Percentiles rank a stretch among this genome's conserved stretches.
These are phyloP conservation scores for Fusarium albosuccineum DNA, from an alignment of 2,329 filamentous ascomycete genomes.

Conservation along the genomic window DNA sequence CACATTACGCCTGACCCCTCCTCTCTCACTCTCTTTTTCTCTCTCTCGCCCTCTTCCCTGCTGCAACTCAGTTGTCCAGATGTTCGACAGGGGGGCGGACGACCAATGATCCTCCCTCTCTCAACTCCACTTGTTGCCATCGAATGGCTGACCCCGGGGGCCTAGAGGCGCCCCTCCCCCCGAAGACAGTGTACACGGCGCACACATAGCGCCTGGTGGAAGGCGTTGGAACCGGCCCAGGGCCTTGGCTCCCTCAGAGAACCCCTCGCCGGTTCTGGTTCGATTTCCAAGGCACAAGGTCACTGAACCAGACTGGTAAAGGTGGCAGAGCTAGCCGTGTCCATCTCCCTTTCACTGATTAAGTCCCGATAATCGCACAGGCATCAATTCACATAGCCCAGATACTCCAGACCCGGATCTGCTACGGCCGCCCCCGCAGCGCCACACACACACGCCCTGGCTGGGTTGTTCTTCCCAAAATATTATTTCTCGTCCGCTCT, in stretches of 20 bases:
- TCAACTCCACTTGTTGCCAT: constrained; percentile 40
- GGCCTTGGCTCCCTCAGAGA: constrained; percentile 42
- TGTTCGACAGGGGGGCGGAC: constrained; percentile 39
- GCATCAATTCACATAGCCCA: constrained; percentile 47
- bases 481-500: constrained; percentile 56
- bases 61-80: constrained; percentile 43
- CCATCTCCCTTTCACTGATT: constrained; percentile 41
- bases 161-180: constrained; percentile 18
- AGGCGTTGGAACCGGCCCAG: constrained; percentile 46
- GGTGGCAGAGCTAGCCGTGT: constrained; percentile 24
- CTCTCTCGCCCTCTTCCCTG: constrained; percentile 32
- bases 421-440: constrained; percentile 47
- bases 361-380: constrained; percentile 51
- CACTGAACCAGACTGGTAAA: constrained; percentile 29
- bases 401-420: constrained; percentile 40
- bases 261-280: constrained; percentile 37
- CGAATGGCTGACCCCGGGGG: constrained; percentile 33
- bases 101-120: constrained; percentile 35
- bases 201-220: constrained; percentile 42
- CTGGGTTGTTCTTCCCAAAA: constrained; percentile 53
- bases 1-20: constrained; percentile 20
- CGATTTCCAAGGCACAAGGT: constrained; percentile 38
- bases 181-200: constrained; percentile 23
- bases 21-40: constrained; percentile 1
- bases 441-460: constrained; percentile 48